A percentile compares a stretch with the other conserved stretches of the same genome.
Conservation (phyloP, 2,329 filamentous ascomycete species). For the Arthrobotrys musiformis region DNA sequence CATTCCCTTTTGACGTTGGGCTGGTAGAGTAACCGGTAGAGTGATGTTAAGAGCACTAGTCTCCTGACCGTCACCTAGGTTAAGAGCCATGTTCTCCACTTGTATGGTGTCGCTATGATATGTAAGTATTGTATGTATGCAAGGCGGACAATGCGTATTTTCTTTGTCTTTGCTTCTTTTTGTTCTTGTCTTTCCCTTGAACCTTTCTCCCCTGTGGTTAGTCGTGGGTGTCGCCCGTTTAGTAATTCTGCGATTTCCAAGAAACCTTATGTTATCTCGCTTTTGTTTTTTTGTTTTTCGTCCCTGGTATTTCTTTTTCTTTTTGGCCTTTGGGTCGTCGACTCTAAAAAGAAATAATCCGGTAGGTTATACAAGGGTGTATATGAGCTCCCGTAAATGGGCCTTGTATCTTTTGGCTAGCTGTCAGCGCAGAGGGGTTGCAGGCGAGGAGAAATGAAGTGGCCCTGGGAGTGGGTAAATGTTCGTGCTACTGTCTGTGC, state of each 20-base stretch:
- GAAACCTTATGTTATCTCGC: conserved; percentile 15
- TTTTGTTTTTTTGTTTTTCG: conserved; percentile 22
- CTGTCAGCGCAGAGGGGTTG: conserved; percentile 51
- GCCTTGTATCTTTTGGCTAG: conserved; percentile 32
- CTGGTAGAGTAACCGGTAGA: conserved; percentile 9
- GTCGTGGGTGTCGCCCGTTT: conserved; percentile 11
- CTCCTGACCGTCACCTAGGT: conserved; percentile 35
- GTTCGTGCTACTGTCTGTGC: too few relatives aligned
- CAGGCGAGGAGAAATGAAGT: conserved; percentile 35
- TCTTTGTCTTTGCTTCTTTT: conserved; percentile 22
- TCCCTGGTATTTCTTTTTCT: neutral
- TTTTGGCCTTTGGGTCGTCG: neutral
- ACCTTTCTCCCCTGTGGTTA: neutral
- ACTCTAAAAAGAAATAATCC: neutral
- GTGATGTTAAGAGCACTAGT: conserved; percentile 21
- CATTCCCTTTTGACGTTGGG: neutral
- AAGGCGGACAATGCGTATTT: conserved; percentile 26
- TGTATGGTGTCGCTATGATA: conserved; percentile 16
- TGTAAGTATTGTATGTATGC: conserved; percentile 32
- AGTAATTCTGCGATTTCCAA: neutral
- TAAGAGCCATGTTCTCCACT: conserved; percentile 39
- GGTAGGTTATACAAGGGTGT: conserved; percentile 44
- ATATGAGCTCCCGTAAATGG: conserved; percentile 22
- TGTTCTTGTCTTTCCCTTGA: neutral
- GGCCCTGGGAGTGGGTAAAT: neutral